Evolutionary conservation across 805 yeast genomes (phyloP).

Genomic region (Metschnikowia similis): DNA sequence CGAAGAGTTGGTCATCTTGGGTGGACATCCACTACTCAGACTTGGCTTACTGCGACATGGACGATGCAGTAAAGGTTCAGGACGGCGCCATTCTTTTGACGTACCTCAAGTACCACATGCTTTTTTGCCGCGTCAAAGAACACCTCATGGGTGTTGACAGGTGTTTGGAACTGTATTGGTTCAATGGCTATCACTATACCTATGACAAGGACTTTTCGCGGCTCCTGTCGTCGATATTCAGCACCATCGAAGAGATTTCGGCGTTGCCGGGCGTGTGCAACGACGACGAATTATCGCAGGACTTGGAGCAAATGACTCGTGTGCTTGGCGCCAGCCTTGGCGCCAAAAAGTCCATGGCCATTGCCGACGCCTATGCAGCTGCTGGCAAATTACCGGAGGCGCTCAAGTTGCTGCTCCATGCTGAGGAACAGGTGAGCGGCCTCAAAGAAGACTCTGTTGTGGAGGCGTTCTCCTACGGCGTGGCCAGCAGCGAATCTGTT

Average conservation of each 20-base stretch:
- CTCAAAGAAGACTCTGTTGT: constrained; percentile 25
- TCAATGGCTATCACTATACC: neutral
- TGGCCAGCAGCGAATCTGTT: constrained; percentile 37
- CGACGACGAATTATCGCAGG: constrained; percentile 61
- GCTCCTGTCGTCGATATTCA: constrained; percentile 47
- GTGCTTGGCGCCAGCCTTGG: constrained; percentile 44
- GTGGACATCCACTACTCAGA: constrained; percentile 55
- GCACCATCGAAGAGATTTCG: constrained; percentile 53
- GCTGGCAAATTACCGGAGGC: constrained; percentile 43
- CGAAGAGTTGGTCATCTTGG: constrained; percentile 63
- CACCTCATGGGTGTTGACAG: constrained; percentile 50
- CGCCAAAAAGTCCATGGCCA: constrained; percentile 37
- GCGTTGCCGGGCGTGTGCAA: constrained; percentile 92
- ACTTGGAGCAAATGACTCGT: constrained; percentile 47
- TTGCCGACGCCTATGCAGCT: constrained; percentile 45
- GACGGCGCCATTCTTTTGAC: constrained; percentile 72
- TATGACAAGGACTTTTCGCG: constrained; percentile 45
- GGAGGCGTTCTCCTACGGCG: constrained; percentile 35
- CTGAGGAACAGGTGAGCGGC: constrained; percentile 17
- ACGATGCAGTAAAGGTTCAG: constrained; percentile 57
- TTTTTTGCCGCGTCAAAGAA: constrained; percentile 67
- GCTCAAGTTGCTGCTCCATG: constrained; percentile 36
- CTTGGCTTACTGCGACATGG: constrained; percentile 44
- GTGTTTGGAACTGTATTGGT: constrained; percentile 9
- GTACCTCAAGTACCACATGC: constrained; percentile 63